These are phyloP conservation scores for Emericellopsis cladophorae DNA, from an alignment of 2,329 filamentous ascomycete genomes.

Conservation along the genomic window DNA sequence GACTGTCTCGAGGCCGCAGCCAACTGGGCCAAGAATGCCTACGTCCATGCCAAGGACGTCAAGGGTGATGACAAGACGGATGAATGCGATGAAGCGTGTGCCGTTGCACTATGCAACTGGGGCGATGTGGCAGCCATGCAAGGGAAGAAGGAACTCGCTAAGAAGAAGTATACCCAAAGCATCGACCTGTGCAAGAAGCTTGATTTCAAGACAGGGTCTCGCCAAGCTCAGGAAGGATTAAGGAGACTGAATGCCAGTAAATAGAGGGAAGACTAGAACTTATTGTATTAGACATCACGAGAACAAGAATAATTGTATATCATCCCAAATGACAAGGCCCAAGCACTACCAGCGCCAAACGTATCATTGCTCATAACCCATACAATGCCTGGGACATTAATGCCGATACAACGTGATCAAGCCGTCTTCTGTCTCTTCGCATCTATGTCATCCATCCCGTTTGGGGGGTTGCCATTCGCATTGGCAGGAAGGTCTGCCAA, in stretches of 20 bases:
- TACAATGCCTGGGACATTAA: too few species aligned
- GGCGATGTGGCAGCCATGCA: slow-evolving; percentile 72
- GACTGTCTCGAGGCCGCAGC: slow-evolving; percentile 56
- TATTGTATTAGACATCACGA: not conserved
- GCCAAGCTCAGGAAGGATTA: slow-evolving; percentile 39
- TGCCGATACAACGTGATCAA: slow-evolving; percentile 6
- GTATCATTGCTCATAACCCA: too few species aligned
- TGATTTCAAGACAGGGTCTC: slow-evolving; percentile 36
- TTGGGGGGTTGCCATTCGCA: slow-evolving; percentile 9
- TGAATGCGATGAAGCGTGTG: slow-evolving; percentile 77
- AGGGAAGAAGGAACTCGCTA: slow-evolving; percentile 52
- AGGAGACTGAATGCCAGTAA: slow-evolving; percentile 12
- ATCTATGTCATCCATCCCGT: slow-evolving; percentile 19
- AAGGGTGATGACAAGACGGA: slow-evolving; percentile 52
- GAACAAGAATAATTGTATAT: not conserved
- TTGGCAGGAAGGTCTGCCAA: slow-evolving; percentile 40
- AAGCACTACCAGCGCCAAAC: too few species aligned
- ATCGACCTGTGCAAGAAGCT: slow-evolving; percentile 44
- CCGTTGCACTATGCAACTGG: slow-evolving; percentile 74
- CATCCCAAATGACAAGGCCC: not conserved
- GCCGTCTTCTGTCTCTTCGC: slow-evolving; percentile 38
- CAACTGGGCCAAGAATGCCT: slow-evolving; percentile 69
- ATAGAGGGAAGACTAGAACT: not conserved
- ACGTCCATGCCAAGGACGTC: slow-evolving; percentile 54
- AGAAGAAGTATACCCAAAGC: slow-evolving; percentile 56